Base-by-base conservation (phyloP, 2,329 filamentous ascomycete genomes). In the Venturia asperata region DNA sequence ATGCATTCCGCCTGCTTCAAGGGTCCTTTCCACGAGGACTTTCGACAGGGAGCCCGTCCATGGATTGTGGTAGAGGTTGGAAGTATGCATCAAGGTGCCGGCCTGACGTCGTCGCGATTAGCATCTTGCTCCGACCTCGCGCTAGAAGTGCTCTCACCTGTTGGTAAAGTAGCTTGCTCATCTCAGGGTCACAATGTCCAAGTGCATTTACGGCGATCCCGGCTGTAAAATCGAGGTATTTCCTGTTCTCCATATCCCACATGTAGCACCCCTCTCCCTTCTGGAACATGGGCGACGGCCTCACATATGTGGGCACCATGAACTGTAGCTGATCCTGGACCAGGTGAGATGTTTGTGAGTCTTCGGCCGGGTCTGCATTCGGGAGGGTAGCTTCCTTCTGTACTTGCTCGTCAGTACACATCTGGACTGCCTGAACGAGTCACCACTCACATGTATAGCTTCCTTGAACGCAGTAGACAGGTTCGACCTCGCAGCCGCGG, bases 271-370 rank as follows among this genome's bases (percentile, higher is more conserved):
- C 94, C 74, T 91, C 81, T 68, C 92, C 94, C 75, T 87, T 90
- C 66, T 92, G 86, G 76, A 99, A 97, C 73, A 97, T 90, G 1
- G 92, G 91, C 56, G 89, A 83, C 61, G 94, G 93, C 34, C 94
- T 90, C 63, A 91, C 87, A 77, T 99, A 99, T 64, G 94, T 99
- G 1, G 92, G 88, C 37, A 99, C 90, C 93, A 99, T 97, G 78
- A 87, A 97, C 3, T 90, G 89, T 41, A 87, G 83, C 71, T 92
- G 87, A 67, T 90, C 85, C 69, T 85, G 82, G 69, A 96, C 85
- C 67, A 96, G 83, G 39, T 86, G 83, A 42, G 86, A 84, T 69
- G 90, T 95, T 70, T 85, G 80, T 0, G 91, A 94, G 76, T 91
- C 88, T 61, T 84, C 71, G 17, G 86, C 73, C 43, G 91, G 91